A percentile compares a stretch with the other conserved stretches of the same genome.
Conservation (phyloP, 331 rosid species). For the Quercus tomentella region DNA sequence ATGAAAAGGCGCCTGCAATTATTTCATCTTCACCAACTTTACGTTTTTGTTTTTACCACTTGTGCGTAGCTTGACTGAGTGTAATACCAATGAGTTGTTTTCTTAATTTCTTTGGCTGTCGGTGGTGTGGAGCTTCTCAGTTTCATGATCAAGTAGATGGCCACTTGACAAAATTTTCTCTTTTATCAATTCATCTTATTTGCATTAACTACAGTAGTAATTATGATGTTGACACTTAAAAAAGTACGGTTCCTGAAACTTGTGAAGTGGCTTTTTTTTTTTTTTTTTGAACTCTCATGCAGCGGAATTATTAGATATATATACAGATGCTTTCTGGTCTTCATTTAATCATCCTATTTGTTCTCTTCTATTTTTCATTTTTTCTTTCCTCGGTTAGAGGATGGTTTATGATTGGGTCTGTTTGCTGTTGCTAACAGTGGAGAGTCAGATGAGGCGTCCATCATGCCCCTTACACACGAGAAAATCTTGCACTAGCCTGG, state of each 20-base stretch:
- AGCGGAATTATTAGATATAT: not conserved
- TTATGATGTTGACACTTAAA: not conserved
- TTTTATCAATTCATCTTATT: not conserved
- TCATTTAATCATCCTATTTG: no score
- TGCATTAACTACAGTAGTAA: not conserved
- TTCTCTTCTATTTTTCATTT: not conserved
- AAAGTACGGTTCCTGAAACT: not conserved
- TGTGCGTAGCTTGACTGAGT: not conserved
- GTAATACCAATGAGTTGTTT: no score
- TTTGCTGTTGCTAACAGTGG: no score
- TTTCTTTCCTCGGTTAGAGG: not conserved
- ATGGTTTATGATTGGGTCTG: no score
- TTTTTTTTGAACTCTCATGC: not conserved
- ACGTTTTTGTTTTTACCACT: constrained; percentile 10
- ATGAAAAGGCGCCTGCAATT: constrained; percentile 8
- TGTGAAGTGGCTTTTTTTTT: not conserved
- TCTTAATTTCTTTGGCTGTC: not conserved
- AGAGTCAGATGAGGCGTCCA: no score
- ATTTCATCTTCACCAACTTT: constrained; percentile 17
- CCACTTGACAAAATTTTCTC: not conserved
- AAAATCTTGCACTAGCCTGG: no score
- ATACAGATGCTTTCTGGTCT: not conserved
- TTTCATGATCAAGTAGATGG: not conserved
- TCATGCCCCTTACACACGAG: no score
- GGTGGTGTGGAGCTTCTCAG: constrained; percentile 7